Base-by-base conservation (phyloP, 2,329 filamentous ascomycete genomes). In the Hirsutella thompsonii region DNA sequence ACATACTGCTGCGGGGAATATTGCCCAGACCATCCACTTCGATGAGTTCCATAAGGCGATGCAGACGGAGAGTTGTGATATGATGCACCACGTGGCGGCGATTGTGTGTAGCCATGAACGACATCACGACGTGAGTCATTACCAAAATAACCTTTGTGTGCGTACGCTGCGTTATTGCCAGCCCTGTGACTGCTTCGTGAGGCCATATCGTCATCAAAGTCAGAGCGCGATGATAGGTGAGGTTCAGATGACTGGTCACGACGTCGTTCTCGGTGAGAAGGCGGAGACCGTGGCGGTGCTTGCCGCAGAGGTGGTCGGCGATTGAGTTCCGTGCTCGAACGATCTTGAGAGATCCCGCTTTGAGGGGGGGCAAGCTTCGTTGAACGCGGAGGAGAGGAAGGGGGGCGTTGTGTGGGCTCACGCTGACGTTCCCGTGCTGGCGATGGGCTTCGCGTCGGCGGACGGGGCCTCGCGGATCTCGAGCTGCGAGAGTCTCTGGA, bases 191-290 rank as follows among this genome's bases (percentile, higher is more conserved):
- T 57, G 23, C 63, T 61, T 35, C 69, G 60, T 13, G 64, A 61
- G 16, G 59, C 57, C 64, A 72, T 68, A 26, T 68, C 69, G 43
- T 70, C 67, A 49, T 74, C 69, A 32, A 68, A 57, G 38, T 68
- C 71, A 11, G 70, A 68, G 10, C 67, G 62, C 16, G 67, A 68
- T 16, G 70, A 68, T 36, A 61, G 59, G 37, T 61, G 50, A 30
- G 48, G 50, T 30, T 53, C 58, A 5, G 48, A 38, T 3, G 51
- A 46, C n/a, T 49, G 51, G 39, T 57, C 53, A 58, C 49, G 49
- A 38, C 51, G 49, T 37, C 52, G 53, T 20, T 59, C 55, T 38
- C 51, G 52, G 43, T 52, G 49, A 13, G 45, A 36, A 30, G 45
- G 48, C 28, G 57, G 56, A 37, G 55, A 59, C 9, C 49, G 49